Evolutionary conservation across 106 monocot genomes (phyloP).

Genomic region (Posidonia australis): DNA sequence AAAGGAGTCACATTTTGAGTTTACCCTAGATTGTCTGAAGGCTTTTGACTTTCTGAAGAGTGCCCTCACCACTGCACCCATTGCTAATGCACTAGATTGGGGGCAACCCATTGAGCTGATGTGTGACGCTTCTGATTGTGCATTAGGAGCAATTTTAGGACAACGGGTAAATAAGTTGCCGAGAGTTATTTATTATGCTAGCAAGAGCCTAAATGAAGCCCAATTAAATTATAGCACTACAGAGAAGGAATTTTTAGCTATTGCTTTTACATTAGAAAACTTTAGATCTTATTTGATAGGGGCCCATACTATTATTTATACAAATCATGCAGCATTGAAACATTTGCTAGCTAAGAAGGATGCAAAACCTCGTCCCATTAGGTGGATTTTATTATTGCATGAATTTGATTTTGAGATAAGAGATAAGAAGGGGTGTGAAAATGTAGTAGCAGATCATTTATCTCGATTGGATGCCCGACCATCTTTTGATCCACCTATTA

Average conservation of each 20-base stretch:
- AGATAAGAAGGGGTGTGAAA: conserved; percentile 3
- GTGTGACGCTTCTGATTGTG: not conserved
- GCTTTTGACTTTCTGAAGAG: too few species aligned
- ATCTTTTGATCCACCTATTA: not conserved
- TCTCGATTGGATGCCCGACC: not conserved
- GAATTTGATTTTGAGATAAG: conserved; percentile 9
- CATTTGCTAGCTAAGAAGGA: conserved; percentile 4
- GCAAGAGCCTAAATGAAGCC: not conserved
- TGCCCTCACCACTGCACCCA: too few species aligned
- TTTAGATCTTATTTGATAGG: not conserved
- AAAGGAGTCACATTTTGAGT: too few species aligned
- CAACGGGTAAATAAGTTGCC: not conserved
- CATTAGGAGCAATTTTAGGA: not conserved
- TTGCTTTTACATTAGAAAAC: conserved; percentile 3
- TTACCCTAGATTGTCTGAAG: too few species aligned
- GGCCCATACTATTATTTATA: not conserved
- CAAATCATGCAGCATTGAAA: not conserved
- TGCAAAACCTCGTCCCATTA: not conserved
- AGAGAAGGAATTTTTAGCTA: not conserved
- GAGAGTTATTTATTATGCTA: not conserved
- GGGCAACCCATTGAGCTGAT: not conserved
- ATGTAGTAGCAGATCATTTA: conserved; percentile 4
- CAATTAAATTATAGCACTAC: conserved; percentile 1
- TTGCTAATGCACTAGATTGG: not conserved
- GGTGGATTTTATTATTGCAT: conserved; percentile 7